phyloP scores from a whole-genome alignment of 2,329 filamentous ascomycete species.

The Aureobasidium sp. region DNA sequence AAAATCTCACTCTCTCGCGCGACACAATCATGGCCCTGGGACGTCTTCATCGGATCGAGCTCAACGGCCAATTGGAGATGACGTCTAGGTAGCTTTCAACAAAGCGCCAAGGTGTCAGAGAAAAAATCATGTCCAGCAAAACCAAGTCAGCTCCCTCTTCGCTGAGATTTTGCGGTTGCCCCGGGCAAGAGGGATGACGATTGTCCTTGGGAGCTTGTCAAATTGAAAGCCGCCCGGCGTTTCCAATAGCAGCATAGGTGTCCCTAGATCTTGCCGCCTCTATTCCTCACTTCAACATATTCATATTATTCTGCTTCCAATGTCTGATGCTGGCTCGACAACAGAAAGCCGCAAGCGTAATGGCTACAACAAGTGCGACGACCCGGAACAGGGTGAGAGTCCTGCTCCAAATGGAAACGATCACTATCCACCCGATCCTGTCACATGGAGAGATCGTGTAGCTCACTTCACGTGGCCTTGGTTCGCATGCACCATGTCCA shows the following conservation, averaged over 20 bases:
- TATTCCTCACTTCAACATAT: not conserved
- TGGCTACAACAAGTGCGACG: not conserved
- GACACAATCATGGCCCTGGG: not conserved
- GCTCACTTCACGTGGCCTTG: conserved; percentile 44
- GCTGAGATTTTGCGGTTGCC: not conserved
- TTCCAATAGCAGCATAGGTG: too few species aligned
- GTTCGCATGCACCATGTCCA: conserved; percentile 71
- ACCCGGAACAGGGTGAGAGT: not conserved
- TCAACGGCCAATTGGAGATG: not conserved
- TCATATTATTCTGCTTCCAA: not conserved
- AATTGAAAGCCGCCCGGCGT: too few species aligned
- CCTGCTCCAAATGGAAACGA: not conserved
- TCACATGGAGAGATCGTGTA: conserved; percentile 13
- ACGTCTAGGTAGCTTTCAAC: not conserved
- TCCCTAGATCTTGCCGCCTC: too few species aligned
- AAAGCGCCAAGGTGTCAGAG: not conserved
- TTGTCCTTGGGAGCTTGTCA: not conserved
- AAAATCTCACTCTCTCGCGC: not conserved
- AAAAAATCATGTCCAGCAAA: conserved; percentile 1
- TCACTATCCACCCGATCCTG: not conserved
- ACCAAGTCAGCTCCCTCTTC: not conserved
- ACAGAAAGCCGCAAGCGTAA: not conserved
- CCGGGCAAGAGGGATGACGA: conserved; percentile 9
- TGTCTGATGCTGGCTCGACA: not conserved
- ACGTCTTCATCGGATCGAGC: not conserved